Percentiles rank a stretch among this genome's conserved stretches.
Evolutionary conservation across 73 alveolate genomes (phyloP).

Genomic region (Symbiodinium pilosum): DNA sequence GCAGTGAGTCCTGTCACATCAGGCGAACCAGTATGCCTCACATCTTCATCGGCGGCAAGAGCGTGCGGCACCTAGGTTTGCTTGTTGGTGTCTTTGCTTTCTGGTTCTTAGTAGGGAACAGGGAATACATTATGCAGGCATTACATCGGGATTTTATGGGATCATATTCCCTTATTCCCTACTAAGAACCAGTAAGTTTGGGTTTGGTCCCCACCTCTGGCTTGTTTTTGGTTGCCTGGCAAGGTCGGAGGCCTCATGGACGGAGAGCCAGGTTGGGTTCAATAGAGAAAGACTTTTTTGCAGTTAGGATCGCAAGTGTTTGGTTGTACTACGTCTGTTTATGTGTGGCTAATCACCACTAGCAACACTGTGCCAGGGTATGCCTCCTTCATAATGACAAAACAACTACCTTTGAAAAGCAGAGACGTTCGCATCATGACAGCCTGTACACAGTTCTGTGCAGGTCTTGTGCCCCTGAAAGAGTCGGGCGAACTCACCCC

Average conservation of each 20-base stretch:
- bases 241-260: conserved; percentile 80
- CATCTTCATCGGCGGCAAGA: conserved; percentile 72
- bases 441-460: no score
- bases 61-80: not conserved
- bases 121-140: not conserved
- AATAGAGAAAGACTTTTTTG: not conserved
- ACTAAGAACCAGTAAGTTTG: no score
- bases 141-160: not conserved
- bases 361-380: no score
- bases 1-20: not conserved
- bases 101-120: no score
- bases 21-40: conserved; percentile 95
- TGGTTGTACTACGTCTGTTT: not conserved
- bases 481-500: conserved; percentile 44
- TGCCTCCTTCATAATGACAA: no score
- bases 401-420: no score
- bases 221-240: not conserved
- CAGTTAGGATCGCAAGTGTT: not conserved
- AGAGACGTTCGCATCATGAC: no score
- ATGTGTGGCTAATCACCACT: not conserved
- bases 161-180: no score
- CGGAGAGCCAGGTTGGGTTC: conserved; percentile 46
- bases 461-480: conserved; percentile 59
- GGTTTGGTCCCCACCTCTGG: no score
- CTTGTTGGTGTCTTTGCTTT: not conserved